Evolutionary conservation across 2,329 filamentous ascomycete species (phyloP).

Genomic region (Cadophora sp.): DNA sequence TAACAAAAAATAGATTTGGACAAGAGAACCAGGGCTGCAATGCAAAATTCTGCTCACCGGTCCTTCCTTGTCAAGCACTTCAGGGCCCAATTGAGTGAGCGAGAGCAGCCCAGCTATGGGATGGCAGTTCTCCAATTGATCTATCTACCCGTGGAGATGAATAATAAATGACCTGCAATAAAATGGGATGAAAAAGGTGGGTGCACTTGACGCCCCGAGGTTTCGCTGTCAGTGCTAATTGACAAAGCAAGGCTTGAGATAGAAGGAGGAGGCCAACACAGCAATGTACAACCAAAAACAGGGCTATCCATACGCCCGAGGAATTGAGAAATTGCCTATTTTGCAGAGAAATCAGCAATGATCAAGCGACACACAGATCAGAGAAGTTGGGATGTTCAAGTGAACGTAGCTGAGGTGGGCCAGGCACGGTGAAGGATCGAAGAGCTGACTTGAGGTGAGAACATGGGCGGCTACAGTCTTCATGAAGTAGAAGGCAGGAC

Average conservation of each 20-base stretch:
- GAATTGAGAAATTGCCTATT: neutral
- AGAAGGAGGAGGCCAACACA: neutral
- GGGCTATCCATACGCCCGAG: neutral
- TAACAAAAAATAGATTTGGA: too few species aligned
- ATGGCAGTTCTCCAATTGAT: neutral
- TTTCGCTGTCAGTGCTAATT: neutral
- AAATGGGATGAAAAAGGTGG: neutral
- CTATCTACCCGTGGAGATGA: neutral
- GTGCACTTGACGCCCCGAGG: neutral
- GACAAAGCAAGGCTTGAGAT: neutral
- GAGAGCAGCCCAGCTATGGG: neutral
- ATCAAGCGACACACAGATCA: neutral
- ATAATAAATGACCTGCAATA: neutral
- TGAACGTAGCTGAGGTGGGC: neutral
- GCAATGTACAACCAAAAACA: neutral
- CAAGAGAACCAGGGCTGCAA: too few species aligned
- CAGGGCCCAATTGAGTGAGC: neutral
- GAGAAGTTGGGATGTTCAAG: neutral
- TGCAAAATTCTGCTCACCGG: neutral
- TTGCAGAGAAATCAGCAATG: neutral
- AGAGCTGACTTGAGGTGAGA: neutral
- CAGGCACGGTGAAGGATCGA: neutral
- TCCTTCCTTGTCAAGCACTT: neutral
- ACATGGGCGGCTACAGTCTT: conserved; percentile 6
- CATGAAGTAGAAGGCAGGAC: neutral